Percentiles rank a stretch among this genome's conserved stretches.
phyloP scores from a whole-genome alignment of 2,329 filamentous ascomycete genomes.

The Botrytis byssoidea region DNA sequence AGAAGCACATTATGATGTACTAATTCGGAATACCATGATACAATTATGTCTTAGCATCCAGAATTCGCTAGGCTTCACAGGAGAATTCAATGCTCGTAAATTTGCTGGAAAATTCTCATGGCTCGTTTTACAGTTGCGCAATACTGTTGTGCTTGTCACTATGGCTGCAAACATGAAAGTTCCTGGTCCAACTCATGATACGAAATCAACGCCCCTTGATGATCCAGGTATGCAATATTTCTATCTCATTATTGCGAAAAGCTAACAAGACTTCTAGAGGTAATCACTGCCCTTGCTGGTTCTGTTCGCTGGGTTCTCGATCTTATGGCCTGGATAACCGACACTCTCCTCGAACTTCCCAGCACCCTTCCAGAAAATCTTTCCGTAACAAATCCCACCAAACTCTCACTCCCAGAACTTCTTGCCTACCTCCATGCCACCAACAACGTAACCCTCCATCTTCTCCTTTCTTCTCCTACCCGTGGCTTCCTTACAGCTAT shows the following conservation, averaged over 20 bases:
- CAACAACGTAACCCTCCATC: constrained; percentile 59
- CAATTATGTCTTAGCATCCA: constrained; percentile 77
- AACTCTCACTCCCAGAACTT: constrained; percentile 49
- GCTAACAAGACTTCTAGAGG: constrained; percentile 49
- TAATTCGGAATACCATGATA: constrained; percentile 71
- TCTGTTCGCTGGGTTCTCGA: constrained; percentile 79
- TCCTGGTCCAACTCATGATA: constrained; percentile 52
- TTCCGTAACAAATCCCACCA: constrained; percentile 46
- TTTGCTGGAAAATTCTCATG: constrained; percentile 73
- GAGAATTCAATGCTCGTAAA: constrained; percentile 58
- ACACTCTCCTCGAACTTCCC: constrained; percentile 56
- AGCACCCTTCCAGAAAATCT: constrained; percentile 47
- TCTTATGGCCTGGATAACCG: constrained; percentile 61
- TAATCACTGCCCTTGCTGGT: constrained; percentile 69
- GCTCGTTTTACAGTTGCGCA: constrained; percentile 71
- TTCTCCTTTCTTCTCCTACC: constrained; percentile 71
- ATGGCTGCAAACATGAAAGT: constrained; percentile 54
- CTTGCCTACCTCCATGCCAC: constrained; percentile 51
- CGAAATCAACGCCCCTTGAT: constrained; percentile 55
- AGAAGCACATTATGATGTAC: constrained; percentile 67
- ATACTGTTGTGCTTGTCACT: constrained; percentile 64
- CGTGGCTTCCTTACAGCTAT: constrained; percentile 69
- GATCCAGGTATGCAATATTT: constrained; percentile 53
- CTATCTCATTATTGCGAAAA: not conserved
- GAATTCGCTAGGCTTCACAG: constrained; percentile 72